Evolutionary conservation across 192 early-diverging fungal species (phyloP), one percentile per base, ranked within the genome.

Genomic region (Coemansia sp.): DNA sequence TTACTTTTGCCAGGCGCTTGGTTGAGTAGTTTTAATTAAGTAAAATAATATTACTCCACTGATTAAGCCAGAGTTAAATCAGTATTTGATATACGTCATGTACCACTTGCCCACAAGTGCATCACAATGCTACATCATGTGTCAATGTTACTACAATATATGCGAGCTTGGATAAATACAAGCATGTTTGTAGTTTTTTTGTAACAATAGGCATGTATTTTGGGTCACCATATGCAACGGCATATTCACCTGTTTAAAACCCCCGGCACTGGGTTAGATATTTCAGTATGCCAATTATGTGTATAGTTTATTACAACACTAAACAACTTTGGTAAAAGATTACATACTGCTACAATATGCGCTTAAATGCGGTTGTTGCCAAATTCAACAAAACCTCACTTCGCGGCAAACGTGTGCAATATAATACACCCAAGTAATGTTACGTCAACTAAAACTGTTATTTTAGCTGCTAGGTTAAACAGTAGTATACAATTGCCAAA

Each of bases 81-180:
- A 22, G n/a, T 21, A 17, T 49, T 49, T 49, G 48, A 11, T 55
- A 55, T 4, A 31, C 53, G 1, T 6, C 53, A 16, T 22, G 10
- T 31, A 25, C 31, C 53, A 55, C 17, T 14, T 55, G 23, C 53
- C 29, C 53, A 35, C 14, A 55, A 17, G 29, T 29, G 14, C 25
- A 14, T 16, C 3, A 29, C 53, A 10, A 55, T 17, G 14, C 26
- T 11, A 10, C 14, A n/a, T 6, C 6, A 12, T 29, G 29, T 29
- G 26, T 14, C 26, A 16, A 14, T 35, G 53, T 14, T 6, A 14
- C 29, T 29, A 11, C 53, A 35, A 14, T 23, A 70, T 64, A 9
- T 64, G 61, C 45, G 61, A 57, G 37, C 62, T 59, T 23, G 68
- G 68, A 17, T 57, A 70, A 26, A 70, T 64, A 26, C 22, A 59